Base-by-base conservation (phyloP, 768 basidiomycete genomes). In the Pisolithus tinctorius region DNA sequence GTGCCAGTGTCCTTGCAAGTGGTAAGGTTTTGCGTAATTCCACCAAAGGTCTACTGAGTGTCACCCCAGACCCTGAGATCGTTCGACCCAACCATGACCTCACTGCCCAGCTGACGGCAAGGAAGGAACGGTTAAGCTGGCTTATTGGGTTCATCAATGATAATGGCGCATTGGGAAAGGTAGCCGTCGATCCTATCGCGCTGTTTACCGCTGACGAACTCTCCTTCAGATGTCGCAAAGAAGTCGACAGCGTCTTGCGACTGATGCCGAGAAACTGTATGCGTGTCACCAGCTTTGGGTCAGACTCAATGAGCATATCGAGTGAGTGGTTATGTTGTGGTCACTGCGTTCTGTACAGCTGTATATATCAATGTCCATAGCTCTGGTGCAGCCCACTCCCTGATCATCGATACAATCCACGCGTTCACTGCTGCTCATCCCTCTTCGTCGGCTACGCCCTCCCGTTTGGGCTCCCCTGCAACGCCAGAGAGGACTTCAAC, bases 111-210 rank as follows among this genome's bases (percentile, higher is more conserved):
- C 67, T 97, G 56, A 77, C 75, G 4, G 82, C 81, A 38, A 79
- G 90, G 27, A 85, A 85, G 60, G 82, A 86, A 49, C 74, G 89
- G 36, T 70, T 94, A 27, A 82, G 81, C 49, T 91, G 88, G 77
- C 74, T 97, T n/a, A 88, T 95, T 57, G 77, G 76, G 25, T 95
- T 93, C 64, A 88, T 96, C 60, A 88, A 92, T 42, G 84, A 89
- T 48, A 95, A 95, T 64, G 84, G 79, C 0, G 84, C 85, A 5
- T 71, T 94, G 34, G 72, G 71, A 37, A 91, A 88, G 76, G 92
- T 88, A 30, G 56, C 69, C 51, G 20, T 29, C 26, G 10, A 17
- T 53, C 10, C 20, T 31, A 25, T 20, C 11, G 10, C 26, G 25
- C 14, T 9, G 9, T 31, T 5, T 17, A 5, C 20, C 37, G 7